Percentiles rank a stretch among this genome's conserved stretches.
These are phyloP conservation scores for Ceriops decandra DNA, from an alignment of 345 rosid species.

Conservation along the genomic window DNA sequence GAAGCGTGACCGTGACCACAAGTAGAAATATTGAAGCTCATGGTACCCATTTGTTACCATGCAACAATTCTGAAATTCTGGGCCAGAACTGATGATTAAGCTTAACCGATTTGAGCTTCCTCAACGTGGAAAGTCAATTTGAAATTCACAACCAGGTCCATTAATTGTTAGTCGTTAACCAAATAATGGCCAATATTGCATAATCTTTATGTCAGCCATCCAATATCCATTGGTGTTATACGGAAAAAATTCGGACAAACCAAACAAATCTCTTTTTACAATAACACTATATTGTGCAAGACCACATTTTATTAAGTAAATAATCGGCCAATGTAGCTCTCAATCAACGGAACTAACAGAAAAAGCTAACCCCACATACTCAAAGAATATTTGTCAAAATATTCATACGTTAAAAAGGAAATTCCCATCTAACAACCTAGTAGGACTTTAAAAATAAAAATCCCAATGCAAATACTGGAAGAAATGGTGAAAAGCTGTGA, in stretches of 20 bases:
- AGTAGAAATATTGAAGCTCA: background rate
- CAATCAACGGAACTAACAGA: slow-evolving; percentile 4
- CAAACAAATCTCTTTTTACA: background rate
- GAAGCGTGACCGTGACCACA: slow-evolving; percentile 5
- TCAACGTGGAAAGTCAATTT: too few species aligned
- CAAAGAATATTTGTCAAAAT: background rate
- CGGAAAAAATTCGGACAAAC: background rate
- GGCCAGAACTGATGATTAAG: too few species aligned
- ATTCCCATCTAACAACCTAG: slow-evolving; percentile 19
- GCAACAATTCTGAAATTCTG: too few species aligned
- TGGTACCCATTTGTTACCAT: too few species aligned
- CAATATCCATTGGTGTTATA: background rate
- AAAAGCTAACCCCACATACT: background rate
- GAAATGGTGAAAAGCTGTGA: slow-evolving; percentile 36
- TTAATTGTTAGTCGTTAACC: too few species aligned
- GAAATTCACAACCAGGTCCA: too few species aligned
- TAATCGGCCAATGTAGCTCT: slow-evolving; percentile 22
- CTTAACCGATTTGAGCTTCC: too few species aligned
- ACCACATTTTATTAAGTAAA: slow-evolving; percentile 1
- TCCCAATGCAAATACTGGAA: slow-evolving; percentile 43
- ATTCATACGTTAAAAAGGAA: slow-evolving; percentile 14
- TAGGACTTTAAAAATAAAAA: slow-evolving; percentile 36
- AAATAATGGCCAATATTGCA: too few species aligned
- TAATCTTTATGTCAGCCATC: background rate
- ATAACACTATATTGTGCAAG: background rate